phyloP scores from a whole-genome alignment of 441 rosid genomes.

The Melastoma candidum region DNA sequence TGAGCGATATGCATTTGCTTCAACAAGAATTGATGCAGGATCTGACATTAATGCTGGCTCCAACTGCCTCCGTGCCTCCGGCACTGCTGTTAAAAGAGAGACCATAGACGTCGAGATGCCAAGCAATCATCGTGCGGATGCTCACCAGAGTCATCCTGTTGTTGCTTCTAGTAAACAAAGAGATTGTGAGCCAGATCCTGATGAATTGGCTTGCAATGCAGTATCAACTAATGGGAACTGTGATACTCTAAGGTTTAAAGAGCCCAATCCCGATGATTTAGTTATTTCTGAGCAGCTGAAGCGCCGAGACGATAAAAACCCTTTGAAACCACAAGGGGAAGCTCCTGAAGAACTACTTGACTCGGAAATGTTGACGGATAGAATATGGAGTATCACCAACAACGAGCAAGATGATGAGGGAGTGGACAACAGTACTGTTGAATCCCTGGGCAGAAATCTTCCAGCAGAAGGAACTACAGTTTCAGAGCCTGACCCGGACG shows the following conservation, averaged over 20 bases:
- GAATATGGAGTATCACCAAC: slow-evolving; percentile 13
- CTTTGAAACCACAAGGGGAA: too few species aligned
- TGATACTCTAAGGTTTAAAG: slow-evolving; percentile 12
- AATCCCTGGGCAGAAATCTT: slow-evolving; percentile 28
- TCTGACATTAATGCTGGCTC: slow-evolving; percentile 48
- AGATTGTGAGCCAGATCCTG: slow-evolving; percentile 51
- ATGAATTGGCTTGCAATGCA: slow-evolving; percentile 20
- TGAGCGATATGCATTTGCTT: slow-evolving; percentile 37
- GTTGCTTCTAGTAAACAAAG: slow-evolving; percentile 21
- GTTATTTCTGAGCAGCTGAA: not conserved
- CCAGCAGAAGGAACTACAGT: slow-evolving; percentile 14
- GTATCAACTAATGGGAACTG: slow-evolving; percentile 3
- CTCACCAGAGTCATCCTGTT: slow-evolving; percentile 32
- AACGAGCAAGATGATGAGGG: slow-evolving; percentile 16
- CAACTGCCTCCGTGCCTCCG: slow-evolving; percentile 49
- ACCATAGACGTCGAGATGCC: slow-evolving; percentile 8
- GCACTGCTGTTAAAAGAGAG: slow-evolving; percentile 10
- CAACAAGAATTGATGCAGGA: slow-evolving; percentile 17
- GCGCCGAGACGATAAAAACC: too few species aligned
- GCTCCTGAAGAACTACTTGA: slow-evolving; percentile 40
- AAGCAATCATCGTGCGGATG: slow-evolving; percentile 14
- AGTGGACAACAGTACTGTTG: slow-evolving; percentile 9
- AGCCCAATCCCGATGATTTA: slow-evolving; percentile 30
- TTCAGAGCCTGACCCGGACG: slow-evolving; percentile 34
- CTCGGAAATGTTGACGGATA: slow-evolving; percentile 21